Conservation (phyloP, 768 basidiomycete species). For the Hortiboletus flavorubellus region DNA sequence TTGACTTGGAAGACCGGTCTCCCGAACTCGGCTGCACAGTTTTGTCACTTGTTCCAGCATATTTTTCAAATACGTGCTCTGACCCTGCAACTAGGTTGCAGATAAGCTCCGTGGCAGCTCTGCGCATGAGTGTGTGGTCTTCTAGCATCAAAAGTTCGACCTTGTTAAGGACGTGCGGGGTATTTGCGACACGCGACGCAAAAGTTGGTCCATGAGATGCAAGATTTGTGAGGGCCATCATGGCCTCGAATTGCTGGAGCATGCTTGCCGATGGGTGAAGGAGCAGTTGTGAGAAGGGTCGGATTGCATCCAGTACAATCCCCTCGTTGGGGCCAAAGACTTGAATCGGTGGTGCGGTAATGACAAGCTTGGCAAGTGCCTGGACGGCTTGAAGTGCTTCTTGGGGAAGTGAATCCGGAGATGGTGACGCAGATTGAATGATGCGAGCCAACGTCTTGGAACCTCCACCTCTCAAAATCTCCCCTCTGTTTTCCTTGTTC, state of each 20-base stretch:
- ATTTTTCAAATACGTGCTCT: slow-evolving; percentile 72
- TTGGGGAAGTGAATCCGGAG: slow-evolving; percentile 23
- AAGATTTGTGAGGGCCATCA: slow-evolving; percentile 96
- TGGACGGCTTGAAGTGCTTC: slow-evolving; percentile 62
- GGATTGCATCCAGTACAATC: slow-evolving; percentile 76
- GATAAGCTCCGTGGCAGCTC: slow-evolving; percentile 86
- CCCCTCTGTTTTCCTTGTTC: slow-evolving; percentile 73
- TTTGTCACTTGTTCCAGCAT: slow-evolving; percentile 44
- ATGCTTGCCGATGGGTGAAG: slow-evolving; percentile 64
- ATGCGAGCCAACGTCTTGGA: slow-evolving; percentile 59
- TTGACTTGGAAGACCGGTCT: slow-evolving; percentile 41
- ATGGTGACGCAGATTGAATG: slow-evolving; percentile 48
- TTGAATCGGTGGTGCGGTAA: slow-evolving; percentile 85
- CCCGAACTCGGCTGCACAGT: slow-evolving; percentile 42
- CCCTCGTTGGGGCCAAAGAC: slow-evolving; percentile 86
- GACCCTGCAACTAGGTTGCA: slow-evolving; percentile 87
- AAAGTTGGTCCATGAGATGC: slow-evolving; percentile 70
- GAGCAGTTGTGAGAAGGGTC: slow-evolving; percentile 74
- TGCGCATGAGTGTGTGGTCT: slow-evolving; percentile 75
- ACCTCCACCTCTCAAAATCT: slow-evolving; percentile 75
- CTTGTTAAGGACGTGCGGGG: slow-evolving; percentile 57
- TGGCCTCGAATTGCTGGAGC: slow-evolving; percentile 85
- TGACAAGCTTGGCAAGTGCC: slow-evolving; percentile 88
- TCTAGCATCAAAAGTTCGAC: slow-evolving; percentile 76
- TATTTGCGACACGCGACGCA: slow-evolving; percentile 62